Conservation (phyloP, 1,284 basidiomycete genomes). For the Ceratobasidium sp. region DNA sequence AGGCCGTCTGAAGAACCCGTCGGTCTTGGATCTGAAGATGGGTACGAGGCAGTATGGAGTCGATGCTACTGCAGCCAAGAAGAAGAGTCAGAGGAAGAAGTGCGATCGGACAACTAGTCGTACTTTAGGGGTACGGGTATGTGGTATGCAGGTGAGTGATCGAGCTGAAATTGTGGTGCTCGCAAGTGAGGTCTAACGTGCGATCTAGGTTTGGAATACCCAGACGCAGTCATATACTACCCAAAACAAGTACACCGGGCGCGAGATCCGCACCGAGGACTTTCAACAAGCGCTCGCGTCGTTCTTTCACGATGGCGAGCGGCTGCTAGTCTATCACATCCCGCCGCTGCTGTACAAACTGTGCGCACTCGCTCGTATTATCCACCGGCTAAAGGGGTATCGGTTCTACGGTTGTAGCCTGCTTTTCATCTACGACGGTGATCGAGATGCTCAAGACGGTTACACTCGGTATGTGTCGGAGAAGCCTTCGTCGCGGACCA, state of each 20-base stretch:
- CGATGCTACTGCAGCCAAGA: constrained; percentile 91
- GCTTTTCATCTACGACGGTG: constrained; percentile 97
- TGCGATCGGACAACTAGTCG: constrained; percentile 95
- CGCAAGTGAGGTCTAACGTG: background rate
- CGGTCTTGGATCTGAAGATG: constrained; percentile 99
- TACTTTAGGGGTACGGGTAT: constrained; percentile 89
- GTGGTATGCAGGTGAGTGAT: constrained; percentile 93
- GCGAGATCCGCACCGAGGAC: constrained; percentile 84
- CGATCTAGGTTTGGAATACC: constrained; percentile 84
- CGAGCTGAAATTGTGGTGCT: constrained; percentile 25
- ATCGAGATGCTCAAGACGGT: constrained; percentile 81
- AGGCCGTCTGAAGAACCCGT: constrained; percentile 90
- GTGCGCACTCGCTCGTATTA: constrained; percentile 90
- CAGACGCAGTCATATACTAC: constrained; percentile 81
- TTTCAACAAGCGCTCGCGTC: constrained; percentile 82
- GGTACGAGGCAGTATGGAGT: constrained; percentile 98
- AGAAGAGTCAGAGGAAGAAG: constrained; percentile 97
- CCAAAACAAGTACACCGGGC: constrained; percentile 97
- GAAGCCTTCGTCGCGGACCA: constrained; percentile 70
- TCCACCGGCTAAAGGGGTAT: constrained; percentile 87
- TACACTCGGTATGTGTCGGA: constrained; percentile 67
- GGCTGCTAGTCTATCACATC: constrained; percentile 88
- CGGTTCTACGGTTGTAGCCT: constrained; percentile 98
- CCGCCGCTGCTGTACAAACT: constrained; percentile 90
- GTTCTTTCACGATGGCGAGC: constrained; percentile 87